These are phyloP conservation scores for Debaryomycetaceae sp. DNA, from an alignment of 1,139 yeast genomes.

Conservation along the genomic window DNA sequence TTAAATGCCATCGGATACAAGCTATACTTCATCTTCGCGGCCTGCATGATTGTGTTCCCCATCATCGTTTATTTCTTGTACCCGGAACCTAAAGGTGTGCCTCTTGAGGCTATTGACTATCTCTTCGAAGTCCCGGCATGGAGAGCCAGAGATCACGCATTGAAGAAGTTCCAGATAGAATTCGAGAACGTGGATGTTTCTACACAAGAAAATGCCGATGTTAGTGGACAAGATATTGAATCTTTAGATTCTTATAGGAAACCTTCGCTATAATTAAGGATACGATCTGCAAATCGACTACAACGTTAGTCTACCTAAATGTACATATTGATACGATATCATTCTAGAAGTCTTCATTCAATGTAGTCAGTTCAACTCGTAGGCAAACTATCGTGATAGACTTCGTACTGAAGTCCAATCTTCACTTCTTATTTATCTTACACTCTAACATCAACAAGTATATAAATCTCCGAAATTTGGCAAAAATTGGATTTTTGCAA, in stretches of 20 bases:
- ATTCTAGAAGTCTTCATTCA: no score
- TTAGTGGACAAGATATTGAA: not conserved
- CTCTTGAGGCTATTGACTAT: slow-evolving; percentile 41
- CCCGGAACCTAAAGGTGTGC: slow-evolving; percentile 46
- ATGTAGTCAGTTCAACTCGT: no score
- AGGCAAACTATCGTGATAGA: no score
- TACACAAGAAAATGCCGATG: not conserved
- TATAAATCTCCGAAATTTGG: not conserved
- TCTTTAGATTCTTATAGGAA: not conserved
- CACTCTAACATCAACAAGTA: no score
- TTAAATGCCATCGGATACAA: slow-evolving; percentile 40
- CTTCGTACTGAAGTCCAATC: no score
- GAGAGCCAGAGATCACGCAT: slow-evolving; percentile 23
- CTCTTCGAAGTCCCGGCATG: slow-evolving; percentile 37
- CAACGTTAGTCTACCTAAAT: no score
- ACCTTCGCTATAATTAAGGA: not conserved
- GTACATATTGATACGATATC: no score
- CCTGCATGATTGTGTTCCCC: slow-evolving; percentile 31
- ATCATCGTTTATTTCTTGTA: slow-evolving; percentile 33
- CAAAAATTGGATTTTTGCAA: not conserved
- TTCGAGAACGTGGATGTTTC: slow-evolving; percentile 8
- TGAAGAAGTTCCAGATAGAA: slow-evolving; percentile 16
- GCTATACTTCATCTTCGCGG: slow-evolving; percentile 43
- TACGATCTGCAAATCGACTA: no score
- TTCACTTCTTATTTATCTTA: no score